A percentile compares a stretch with the other conserved stretches of the same genome.
Evolutionary conservation across 495 filamentous ascomycete genomes (phyloP).

Genomic region (Chlorociboria aeruginascens): DNA sequence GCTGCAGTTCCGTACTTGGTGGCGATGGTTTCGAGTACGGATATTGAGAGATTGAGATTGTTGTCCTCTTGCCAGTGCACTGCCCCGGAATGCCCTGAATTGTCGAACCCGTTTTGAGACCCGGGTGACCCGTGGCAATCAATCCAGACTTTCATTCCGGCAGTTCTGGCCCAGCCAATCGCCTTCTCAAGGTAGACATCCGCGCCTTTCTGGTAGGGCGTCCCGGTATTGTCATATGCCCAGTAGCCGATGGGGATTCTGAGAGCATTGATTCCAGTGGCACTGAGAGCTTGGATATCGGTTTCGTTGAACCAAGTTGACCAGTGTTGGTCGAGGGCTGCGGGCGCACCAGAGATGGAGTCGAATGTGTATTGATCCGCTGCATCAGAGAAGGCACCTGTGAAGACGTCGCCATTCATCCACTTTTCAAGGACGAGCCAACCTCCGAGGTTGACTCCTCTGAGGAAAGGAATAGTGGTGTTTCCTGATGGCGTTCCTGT

Average conservation of each 20-base stretch:
- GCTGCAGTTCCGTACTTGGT: slow-evolving; percentile 26
- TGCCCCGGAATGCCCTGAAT: slow-evolving; percentile 25
- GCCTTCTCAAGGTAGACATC: slow-evolving; percentile 28
- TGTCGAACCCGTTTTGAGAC: slow-evolving; percentile 31
- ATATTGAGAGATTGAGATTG: slow-evolving; percentile 25
- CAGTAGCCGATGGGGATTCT: slow-evolving; percentile 33
- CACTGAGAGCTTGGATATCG: slow-evolving; percentile 22
- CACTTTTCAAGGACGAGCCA: slow-evolving; percentile 31
- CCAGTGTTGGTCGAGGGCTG: slow-evolving; percentile 22
- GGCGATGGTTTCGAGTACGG: slow-evolving; percentile 27
- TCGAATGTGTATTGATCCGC: slow-evolving; percentile 26
- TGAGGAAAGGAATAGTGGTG: slow-evolving; percentile 6
- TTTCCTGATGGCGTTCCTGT: background rate
- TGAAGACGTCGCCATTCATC: slow-evolving; percentile 25
- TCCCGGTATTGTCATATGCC: slow-evolving; percentile 26
- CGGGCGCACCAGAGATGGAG: slow-evolving; percentile 11
- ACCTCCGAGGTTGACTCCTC: slow-evolving; percentile 19
- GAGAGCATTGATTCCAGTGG: slow-evolving; percentile 29
- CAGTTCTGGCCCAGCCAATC: slow-evolving; percentile 26
- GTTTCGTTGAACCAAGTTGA: slow-evolving; percentile 25
- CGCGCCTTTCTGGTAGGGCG: slow-evolving; percentile 24
- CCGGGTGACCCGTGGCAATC: slow-evolving; percentile 29
- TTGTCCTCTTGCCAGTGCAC: slow-evolving; percentile 25
- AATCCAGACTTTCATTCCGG: slow-evolving; percentile 28
- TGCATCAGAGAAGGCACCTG: slow-evolving; percentile 18